phyloP scores from a whole-genome alignment of 2,329 filamentous ascomycete species.

The Paecilomyces dactylethromorphus region DNA sequence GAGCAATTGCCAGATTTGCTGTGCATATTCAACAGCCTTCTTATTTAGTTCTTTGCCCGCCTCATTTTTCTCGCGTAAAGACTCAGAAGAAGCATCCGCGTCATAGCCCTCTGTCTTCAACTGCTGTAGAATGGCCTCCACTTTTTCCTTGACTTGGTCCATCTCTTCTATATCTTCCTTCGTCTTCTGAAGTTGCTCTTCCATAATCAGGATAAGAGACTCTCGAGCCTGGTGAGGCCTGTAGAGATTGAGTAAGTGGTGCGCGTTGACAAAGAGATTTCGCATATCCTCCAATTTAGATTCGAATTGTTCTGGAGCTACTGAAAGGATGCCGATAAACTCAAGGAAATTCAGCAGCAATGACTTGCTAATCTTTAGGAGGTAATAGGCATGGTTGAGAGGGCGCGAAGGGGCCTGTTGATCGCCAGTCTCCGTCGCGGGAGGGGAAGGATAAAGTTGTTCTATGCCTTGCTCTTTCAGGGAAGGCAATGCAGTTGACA shows the following conservation, averaged over 20 bases:
- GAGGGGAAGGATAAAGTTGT: constrained; percentile 57
- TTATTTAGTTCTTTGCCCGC: constrained; percentile 8
- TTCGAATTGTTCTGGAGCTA: constrained; percentile 60
- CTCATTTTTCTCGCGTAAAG: constrained; percentile 1
- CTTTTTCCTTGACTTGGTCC: constrained; percentile 62
- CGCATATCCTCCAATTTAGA: constrained; percentile 72
- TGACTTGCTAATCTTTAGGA: constrained; percentile 75
- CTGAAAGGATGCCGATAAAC: constrained; percentile 63
- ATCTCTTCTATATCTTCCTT: constrained; percentile 73
- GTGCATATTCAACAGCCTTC: constrained; percentile 21
- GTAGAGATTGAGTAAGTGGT: constrained; percentile 91
- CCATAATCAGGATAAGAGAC: constrained; percentile 79
- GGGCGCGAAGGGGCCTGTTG: constrained; percentile 35
- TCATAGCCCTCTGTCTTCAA: constrained; percentile 23
- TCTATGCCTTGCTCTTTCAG: constrained; percentile 65
- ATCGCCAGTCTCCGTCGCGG: constrained; percentile 49
- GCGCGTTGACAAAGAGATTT: constrained; percentile 81
- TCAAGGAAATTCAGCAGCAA: constrained; percentile 85
- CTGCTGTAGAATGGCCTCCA: constrained; percentile 42
- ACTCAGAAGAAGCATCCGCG: constrained; percentile 7
- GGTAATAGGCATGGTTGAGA: constrained; percentile 50
- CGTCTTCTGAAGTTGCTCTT: constrained; percentile 69
- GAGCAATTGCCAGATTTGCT: constrained; percentile 33
- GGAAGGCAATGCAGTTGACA: constrained; percentile 56
- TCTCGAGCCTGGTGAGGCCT: constrained; percentile 88